Evolutionary conservation across 176 grass and related monocot genomes (phyloP), one percentile per base, ranked within the genome.

Genomic region (Triticum monococcum): DNA sequence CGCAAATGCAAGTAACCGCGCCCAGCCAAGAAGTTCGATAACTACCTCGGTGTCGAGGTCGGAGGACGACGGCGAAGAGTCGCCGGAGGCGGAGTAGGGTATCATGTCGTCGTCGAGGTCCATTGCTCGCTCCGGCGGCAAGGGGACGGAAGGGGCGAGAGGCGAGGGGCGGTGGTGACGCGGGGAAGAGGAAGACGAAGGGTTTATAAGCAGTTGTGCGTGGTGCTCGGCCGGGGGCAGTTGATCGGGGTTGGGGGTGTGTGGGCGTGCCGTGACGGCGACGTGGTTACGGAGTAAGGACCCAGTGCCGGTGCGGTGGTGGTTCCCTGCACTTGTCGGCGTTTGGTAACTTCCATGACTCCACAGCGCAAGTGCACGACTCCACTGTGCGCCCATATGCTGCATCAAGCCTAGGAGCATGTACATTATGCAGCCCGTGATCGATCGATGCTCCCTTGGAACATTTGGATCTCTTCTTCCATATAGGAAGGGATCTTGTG

Each of bases 41-140:
- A 4, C 17, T 81, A 98, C 97, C 94, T 99, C 94, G 23, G 97
- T 99, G 87, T 99, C 97, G 67, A 99, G 90, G 85, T 99, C 97
- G 87, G 97, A 99, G 80, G 97, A 99, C 37, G 90, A 99, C 54
- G 77, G 79, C 69, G 94, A 99, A 37, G 94, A 94, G 85, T 94
- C 87, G 33, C 89, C 88, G 28, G 97, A 90, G 20, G 97, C 89
- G 7, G 94, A 96, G 38, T 92, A 96, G 9, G 92, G 94, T 40
- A 96, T 81, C 79, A 90, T 86, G 75, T 90, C 92, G 67, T 77
- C 74, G 60, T 97, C 90, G 38, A 82, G 54, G 81, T 96, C 97
- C 97, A 99, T 94, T 37, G 32, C 36, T 3, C 4, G 52, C 82
- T 82, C 22, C 50, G 83, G 75, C 57, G 8, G 9, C 33, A 13